Evolutionary conservation across 148 eudicot species (phyloP).

Genomic region (Dysphania ambrosioides): DNA sequence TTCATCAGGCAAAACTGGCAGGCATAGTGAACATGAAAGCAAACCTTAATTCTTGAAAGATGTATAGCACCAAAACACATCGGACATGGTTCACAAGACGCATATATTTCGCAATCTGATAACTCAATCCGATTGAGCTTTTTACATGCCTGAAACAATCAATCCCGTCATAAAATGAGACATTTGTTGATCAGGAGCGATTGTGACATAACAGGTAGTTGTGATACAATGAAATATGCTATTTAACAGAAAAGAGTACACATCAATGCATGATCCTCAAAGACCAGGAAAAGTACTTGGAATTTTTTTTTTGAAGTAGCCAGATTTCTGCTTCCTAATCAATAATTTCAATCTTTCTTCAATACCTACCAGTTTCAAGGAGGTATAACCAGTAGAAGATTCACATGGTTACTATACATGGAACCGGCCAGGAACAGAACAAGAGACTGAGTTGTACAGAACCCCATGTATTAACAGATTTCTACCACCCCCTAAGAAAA

Average conservation of each 20-base stretch:
- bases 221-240: no score
- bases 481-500: not conserved
- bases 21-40: constrained; percentile 20
- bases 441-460: not conserved
- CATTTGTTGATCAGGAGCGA: not conserved
- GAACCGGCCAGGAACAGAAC: not conserved
- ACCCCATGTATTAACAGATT: not conserved
- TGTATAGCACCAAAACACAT: constrained; percentile 92
- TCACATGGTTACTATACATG: not conserved
- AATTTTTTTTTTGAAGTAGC: not conserved
- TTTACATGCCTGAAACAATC: constrained; percentile 65
- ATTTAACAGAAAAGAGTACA: not conserved
- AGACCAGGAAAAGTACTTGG: not conserved
- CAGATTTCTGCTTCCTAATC: not conserved
- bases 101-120: constrained; percentile 83
- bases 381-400: not conserved
- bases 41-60: constrained; percentile 75
- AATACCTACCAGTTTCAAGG: not conserved
- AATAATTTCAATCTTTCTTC: not conserved
- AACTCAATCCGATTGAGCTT: constrained; percentile 73
- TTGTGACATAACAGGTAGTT: not conserved
- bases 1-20: not conserved
- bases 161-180: not conserved
- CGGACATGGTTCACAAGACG: constrained; percentile 90
- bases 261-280: not conserved